A percentile compares a stretch with the other conserved stretches of the same genome.
Conservation (phyloP, 2,329 filamentous ascomycete genomes). For the Pseudocercospora ulei region DNA sequence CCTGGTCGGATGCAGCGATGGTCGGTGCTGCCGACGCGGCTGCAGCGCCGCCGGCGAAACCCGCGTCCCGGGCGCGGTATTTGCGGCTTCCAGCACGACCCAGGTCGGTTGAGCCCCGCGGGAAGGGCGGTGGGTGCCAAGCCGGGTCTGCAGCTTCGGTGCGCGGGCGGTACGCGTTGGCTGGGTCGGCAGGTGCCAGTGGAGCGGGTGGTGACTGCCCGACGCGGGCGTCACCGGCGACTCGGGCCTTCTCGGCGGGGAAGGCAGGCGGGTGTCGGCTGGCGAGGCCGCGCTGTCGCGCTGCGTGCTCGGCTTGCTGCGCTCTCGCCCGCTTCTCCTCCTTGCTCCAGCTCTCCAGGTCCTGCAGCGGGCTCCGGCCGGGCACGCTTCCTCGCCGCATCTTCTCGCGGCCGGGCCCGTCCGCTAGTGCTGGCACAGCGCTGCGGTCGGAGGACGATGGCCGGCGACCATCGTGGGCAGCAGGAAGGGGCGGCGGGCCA, state of each 20-base stretch:
- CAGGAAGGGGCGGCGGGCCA: too few species aligned
- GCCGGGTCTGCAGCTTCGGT: background rate
- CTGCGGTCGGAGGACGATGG: constrained; percentile 30
- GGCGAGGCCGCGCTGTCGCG: constrained; percentile 17
- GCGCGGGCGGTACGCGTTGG: constrained; percentile 13
- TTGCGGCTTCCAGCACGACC: constrained; percentile 22
- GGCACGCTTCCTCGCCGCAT: constrained; percentile 52
- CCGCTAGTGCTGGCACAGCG: constrained; percentile 15
- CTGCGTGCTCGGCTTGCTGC: constrained; percentile 40
- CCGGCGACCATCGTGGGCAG: constrained; percentile 16
- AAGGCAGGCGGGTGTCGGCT: too few species aligned
- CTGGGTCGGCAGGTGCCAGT: constrained; percentile 13
- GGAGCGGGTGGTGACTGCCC: too few species aligned
- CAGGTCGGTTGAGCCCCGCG: constrained; percentile 14
- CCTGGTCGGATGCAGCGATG: constrained; percentile 13
- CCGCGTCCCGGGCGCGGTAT: constrained; percentile 31
- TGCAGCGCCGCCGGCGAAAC: constrained; percentile 30
- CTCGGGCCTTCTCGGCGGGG: too few species aligned
- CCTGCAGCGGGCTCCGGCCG: constrained; percentile 83
- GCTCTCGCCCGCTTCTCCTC: constrained; percentile 84
- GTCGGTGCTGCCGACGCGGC: constrained; percentile 18
- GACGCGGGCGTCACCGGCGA: too few species aligned
- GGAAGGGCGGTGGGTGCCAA: background rate
- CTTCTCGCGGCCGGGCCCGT: constrained; percentile 15
- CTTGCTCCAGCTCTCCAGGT: constrained; percentile 87